Conservation (phyloP, 2,329 filamentous ascomycete species). For the Paecilomyces variotii region DNA sequence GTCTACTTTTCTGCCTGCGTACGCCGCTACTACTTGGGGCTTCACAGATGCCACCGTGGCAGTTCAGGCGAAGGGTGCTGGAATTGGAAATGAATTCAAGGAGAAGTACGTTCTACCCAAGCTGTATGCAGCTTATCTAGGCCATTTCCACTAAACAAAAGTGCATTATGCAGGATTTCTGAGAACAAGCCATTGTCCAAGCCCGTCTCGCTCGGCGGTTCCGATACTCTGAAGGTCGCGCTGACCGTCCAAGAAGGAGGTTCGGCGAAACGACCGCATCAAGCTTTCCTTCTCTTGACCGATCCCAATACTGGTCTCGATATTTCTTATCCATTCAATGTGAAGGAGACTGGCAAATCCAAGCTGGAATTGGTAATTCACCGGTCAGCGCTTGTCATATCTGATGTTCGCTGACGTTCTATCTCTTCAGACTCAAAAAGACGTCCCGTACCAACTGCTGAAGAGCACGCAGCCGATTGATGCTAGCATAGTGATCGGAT, state of each 20-base stretch:
- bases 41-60: slow-evolving; percentile 58
- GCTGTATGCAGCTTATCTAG: background rate
- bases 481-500: slow-evolving; percentile 77
- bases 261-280: slow-evolving; percentile 77
- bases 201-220: slow-evolving; percentile 55
- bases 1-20: slow-evolving; percentile 24
- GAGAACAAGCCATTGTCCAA: slow-evolving; percentile 54
- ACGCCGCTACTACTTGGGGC: slow-evolving; percentile 49
- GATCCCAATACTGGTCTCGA: slow-evolving; percentile 71
- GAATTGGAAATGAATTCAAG: slow-evolving; percentile 45
- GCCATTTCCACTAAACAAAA: background rate
- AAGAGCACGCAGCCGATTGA: slow-evolving; percentile 58
- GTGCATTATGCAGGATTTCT: slow-evolving; percentile 44
- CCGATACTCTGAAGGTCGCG: slow-evolving; percentile 71
- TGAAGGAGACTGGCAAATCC: slow-evolving; percentile 84
- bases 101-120: slow-evolving; percentile 41
- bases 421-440: slow-evolving; percentile 64
- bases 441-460: slow-evolving; percentile 78
- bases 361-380: slow-evolving; percentile 70
- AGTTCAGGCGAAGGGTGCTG: slow-evolving; percentile 52
- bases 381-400: background rate
- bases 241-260: slow-evolving; percentile 74
- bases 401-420: slow-evolving; percentile 1
- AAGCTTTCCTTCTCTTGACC: slow-evolving; percentile 79
- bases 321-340: slow-evolving; percentile 71